A percentile compares a stretch with the other conserved stretches of the same genome.
These are phyloP conservation scores for Scopulariopsis brevicaulis DNA, from an alignment of 2,329 filamentous ascomycete genomes.

Conservation along the genomic window DNA sequence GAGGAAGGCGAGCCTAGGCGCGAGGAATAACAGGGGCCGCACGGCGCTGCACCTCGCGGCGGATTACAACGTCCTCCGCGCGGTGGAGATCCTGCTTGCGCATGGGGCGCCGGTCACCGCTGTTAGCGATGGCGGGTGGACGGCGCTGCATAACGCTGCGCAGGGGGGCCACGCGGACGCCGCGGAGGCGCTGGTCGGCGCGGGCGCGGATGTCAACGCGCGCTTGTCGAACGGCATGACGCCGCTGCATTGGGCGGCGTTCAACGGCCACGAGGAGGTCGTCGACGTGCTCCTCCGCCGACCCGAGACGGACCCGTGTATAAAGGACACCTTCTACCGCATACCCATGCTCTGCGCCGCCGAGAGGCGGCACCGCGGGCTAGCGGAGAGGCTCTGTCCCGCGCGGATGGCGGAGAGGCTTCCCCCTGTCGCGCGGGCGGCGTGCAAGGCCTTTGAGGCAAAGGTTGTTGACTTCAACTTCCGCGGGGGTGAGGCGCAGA, in stretches of 20 bases:
- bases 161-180: conserved; percentile 4
- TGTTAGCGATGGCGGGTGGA: conserved; percentile 3
- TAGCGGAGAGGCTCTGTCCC: not conserved
- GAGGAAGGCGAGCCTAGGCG: conserved; percentile 13
- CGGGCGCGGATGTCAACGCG: conserved; percentile 15
- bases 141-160: conserved; percentile 4
- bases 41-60: conserved; percentile 19
- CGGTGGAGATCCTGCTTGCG: conserved; percentile 14
- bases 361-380: not conserved
- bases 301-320: not conserved
- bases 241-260: conserved; percentile 19
- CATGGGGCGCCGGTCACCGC: not conserved
- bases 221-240: conserved; percentile 17
- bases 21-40: conserved; percentile 17
- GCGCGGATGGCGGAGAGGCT: not conserved
- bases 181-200: conserved; percentile 15
- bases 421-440: not conserved
- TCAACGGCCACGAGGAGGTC: conserved; percentile 16
- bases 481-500: not conserved
- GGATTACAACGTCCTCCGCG: conserved; percentile 15
- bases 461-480: conserved; percentile 5
- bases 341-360: conserved; percentile 4
- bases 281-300: conserved; percentile 10
- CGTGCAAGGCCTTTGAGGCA: conserved; percentile 1
- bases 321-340: conserved; percentile 3